These are phyloP conservation scores for Alopecurus myosuroides DNA, from an alignment of 176 grass and related monocot species.

Conservation along the genomic window DNA sequence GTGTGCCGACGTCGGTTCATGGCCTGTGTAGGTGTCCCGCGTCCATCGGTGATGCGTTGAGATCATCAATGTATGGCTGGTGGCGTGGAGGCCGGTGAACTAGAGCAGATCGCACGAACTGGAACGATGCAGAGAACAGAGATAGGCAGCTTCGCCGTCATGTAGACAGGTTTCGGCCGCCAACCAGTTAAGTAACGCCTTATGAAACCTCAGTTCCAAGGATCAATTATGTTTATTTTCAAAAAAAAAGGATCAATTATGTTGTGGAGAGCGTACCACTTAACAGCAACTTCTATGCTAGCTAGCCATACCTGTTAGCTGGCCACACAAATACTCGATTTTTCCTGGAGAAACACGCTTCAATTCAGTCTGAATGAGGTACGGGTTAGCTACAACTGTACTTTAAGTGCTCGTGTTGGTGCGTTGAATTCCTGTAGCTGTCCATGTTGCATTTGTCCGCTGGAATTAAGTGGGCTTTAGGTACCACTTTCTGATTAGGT, in stretches of 20 bases:
- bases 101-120: too few relatives aligned
- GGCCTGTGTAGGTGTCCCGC: too few relatives aligned
- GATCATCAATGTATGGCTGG: too few relatives aligned
- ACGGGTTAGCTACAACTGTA: neutral
- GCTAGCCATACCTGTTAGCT: neutral
- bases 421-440: neutral
- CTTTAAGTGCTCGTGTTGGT: neutral
- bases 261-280: too few relatives aligned
- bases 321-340: neutral
- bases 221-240: too few relatives aligned
- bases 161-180: too few relatives aligned
- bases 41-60: too few relatives aligned
- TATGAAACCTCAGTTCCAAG: neutral
- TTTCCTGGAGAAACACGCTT: neutral
- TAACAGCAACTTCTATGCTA: neutral
- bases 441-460: neutral
- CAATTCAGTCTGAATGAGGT: neutral
- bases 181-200: neutral
- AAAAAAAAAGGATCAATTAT: neutral
- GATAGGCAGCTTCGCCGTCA: too few relatives aligned
- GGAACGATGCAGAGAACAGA: too few relatives aligned
- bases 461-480: neutral
- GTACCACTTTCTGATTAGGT: neutral
- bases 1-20: too few relatives aligned
- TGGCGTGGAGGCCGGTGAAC: too few relatives aligned